Conservation (phyloP, 768 basidiomycete species). For the Leccinum barrowsii region DNA sequence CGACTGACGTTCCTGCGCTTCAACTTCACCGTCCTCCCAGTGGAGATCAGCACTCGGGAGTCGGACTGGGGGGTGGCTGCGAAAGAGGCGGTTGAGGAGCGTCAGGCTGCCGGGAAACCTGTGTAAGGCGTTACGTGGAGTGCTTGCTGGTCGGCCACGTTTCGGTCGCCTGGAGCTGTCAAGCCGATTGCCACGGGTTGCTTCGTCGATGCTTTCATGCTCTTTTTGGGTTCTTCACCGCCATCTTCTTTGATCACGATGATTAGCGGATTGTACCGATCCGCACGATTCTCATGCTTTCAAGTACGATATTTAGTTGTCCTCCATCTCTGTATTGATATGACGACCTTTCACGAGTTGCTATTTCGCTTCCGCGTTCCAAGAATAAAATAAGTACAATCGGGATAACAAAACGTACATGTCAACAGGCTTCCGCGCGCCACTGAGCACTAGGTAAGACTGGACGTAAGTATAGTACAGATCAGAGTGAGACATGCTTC, state of each 20-base stretch:
- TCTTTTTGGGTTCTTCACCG: background rate
- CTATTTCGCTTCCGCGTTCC: background rate
- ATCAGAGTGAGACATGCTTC: background rate
- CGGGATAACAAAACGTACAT: background rate
- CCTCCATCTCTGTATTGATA: background rate
- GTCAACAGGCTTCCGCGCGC: background rate
- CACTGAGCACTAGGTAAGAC: background rate
- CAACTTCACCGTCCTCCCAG: constrained; percentile 38
- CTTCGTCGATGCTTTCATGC: background rate
- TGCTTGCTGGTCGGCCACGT: background rate
- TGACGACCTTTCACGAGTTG: background rate
- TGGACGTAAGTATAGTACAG: background rate
- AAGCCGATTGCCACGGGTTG: background rate
- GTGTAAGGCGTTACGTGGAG: background rate
- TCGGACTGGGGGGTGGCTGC: constrained; percentile 20
- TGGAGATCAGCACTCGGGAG: constrained; percentile 20
- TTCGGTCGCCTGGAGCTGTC: background rate
- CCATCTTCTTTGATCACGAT: background rate
- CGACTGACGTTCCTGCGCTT: constrained; percentile 60
- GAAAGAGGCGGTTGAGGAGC: background rate
- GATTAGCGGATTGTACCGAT: background rate
- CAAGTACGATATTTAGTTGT: background rate
- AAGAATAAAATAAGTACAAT: background rate
- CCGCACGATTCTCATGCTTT: background rate
- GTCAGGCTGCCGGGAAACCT: too few relatives aligned